phyloP scores from a whole-genome alignment of 371 early-diverging fungal species.

The Saksenaea oblongispora region DNA sequence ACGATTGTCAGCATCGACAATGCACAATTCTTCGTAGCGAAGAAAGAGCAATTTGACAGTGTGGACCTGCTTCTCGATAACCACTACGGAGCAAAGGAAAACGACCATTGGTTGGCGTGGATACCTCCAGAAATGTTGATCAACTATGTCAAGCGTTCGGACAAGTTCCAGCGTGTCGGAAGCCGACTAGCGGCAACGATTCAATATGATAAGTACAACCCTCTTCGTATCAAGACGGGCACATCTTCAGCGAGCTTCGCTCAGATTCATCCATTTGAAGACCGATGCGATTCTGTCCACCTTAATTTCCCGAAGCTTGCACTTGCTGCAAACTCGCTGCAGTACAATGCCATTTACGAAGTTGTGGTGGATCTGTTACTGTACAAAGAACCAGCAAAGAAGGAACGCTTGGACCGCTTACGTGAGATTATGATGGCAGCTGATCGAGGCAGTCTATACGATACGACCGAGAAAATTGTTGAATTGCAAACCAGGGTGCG shows the following conservation, averaged over 20 bases:
- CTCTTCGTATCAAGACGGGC: slow-evolving; percentile 58
- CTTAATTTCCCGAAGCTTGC: slow-evolving; percentile 70
- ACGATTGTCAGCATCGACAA: slow-evolving; percentile 76
- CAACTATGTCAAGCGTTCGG: slow-evolving; percentile 50
- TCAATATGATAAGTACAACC: slow-evolving; percentile 80
- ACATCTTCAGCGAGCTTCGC: slow-evolving; percentile 17
- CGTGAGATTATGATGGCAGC: slow-evolving; percentile 77
- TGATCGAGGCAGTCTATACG: slow-evolving; percentile 55
- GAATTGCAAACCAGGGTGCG: slow-evolving; percentile 70
- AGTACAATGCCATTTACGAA: slow-evolving; percentile 73
- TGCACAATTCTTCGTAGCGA: slow-evolving; percentile 79
- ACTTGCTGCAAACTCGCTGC: slow-evolving; percentile 70
- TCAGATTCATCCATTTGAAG: slow-evolving; percentile 49
- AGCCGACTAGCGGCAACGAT: slow-evolving; percentile 71
- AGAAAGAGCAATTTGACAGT: slow-evolving; percentile 62
- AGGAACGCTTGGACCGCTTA: slow-evolving; percentile 68
- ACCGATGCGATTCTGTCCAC: slow-evolving; percentile 59
- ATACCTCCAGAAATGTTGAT: slow-evolving; percentile 84
- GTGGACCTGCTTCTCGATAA: slow-evolving; percentile 51
- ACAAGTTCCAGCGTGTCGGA: slow-evolving; percentile 74
- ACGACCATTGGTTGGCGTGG: slow-evolving; percentile 81
- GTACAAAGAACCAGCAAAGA: slow-evolving; percentile 79
- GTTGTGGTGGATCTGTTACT: slow-evolving; percentile 78
- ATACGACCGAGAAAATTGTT: slow-evolving; percentile 61
- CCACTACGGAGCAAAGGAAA: slow-evolving; percentile 51